Evolutionary conservation across 1,284 basidiomycete species (phyloP).

Genomic region (Mycosarcoma maydis): DNA sequence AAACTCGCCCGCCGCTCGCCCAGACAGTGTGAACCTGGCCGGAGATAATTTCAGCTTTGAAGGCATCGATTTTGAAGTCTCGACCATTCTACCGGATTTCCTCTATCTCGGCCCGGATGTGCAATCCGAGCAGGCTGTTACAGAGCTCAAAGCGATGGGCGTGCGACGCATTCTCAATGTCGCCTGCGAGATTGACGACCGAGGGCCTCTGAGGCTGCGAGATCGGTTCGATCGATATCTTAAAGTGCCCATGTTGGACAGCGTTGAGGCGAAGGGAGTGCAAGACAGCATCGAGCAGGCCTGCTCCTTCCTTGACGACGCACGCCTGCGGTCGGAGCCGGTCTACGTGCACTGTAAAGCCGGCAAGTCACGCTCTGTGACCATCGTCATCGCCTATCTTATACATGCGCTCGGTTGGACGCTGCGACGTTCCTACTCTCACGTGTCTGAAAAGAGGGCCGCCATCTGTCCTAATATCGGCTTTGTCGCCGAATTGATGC

Average conservation of each 20-base stretch:
- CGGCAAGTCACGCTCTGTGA: constrained; percentile 94
- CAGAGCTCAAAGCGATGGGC: constrained; percentile 78
- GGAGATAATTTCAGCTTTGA: constrained; percentile 13
- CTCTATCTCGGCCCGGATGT: constrained; percentile 90
- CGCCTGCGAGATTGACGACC: constrained; percentile 74
- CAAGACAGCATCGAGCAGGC: constrained; percentile 82
- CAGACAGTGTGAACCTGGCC: background rate
- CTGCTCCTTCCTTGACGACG: constrained; percentile 88
- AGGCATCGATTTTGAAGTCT: constrained; percentile 44
- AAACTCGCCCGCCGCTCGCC: background rate
- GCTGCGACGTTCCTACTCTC: constrained; percentile 85
- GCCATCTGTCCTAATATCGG: constrained; percentile 98
- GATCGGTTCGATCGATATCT: constrained; percentile 79
- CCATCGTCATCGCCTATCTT: constrained; percentile 93
- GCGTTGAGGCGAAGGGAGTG: constrained; percentile 90
- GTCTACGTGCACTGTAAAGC: constrained; percentile 97
- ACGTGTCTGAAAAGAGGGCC: constrained; percentile 86
- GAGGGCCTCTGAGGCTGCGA: constrained; percentile 27
- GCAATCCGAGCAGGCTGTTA: constrained; percentile 77
- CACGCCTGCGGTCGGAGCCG: constrained; percentile 83
- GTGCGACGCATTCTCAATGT: constrained; percentile 89
- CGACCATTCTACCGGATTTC: constrained; percentile 82
- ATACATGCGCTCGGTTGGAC: constrained; percentile 97
- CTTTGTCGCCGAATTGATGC: constrained; percentile 96
- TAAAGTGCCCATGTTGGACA: constrained; percentile 90